Base-by-base conservation (phyloP, 306 rosid species). In the Sesbania bispinosa region DNA sequence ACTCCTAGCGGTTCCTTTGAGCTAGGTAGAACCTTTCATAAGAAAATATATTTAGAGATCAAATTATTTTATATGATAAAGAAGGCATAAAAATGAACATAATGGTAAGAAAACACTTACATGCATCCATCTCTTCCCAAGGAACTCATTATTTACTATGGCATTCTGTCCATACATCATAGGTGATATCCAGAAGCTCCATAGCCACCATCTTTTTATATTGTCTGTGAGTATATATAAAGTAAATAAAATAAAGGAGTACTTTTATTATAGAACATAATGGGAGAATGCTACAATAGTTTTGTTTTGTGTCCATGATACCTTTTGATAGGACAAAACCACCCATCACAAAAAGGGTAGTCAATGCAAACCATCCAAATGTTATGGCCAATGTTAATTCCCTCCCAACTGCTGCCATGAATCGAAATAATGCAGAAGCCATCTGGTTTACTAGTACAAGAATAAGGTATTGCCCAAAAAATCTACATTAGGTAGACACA, bases 261-360 rank as follows among this genome's bases (percentile, higher is more conserved):
- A 72, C 6, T 33, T 62, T 61, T 75, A 78, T 57, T 39, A 11
- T 11, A 75, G 15, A 33, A 42, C 47, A 64, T 42, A 42, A 58
- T 43, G 5, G 23, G 59, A 33, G 11, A 64, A 0, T 10, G 10
- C 7, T n/a, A n/a, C n/a, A n/a, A 33, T 58, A 60, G 43, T 65
- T 51, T 27, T 63, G 58, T 70, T n/a, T n/a, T 21, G 61, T 68
- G 39, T 69, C 58, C 73, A 29, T 70, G 64, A 54, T 87, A 87
- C 91, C 91, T 87, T 79, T 81, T 70, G 91, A 79, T 27, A 84
- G 70, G 45, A 84, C 82, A 69, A 82, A 87, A 30, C 91, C 91
- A 19, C 91, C 76, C 82, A 84, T 57, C 21, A 80, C 23, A 60
- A 84, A 81, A 77, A 87, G 85, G 70, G 69, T 62, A 24, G 85